Percentiles rank a stretch among this genome's conserved stretches.
phyloP scores from a whole-genome alignment of 257 asterid species.

The Ocimum tenuiflorum region DNA sequence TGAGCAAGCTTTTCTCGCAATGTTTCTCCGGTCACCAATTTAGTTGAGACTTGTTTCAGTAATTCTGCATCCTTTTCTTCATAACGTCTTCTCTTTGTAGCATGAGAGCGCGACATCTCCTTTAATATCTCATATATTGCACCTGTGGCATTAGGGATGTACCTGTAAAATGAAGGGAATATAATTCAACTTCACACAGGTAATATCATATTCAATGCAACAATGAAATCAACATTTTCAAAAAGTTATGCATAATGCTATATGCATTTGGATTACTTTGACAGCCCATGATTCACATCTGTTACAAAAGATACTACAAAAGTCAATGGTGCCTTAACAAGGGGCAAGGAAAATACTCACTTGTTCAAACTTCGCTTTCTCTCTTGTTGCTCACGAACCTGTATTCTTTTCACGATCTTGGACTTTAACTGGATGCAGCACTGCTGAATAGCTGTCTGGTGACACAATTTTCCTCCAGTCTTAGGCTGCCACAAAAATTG shows the following conservation, averaged over 20 bases:
- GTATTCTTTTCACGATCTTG: constrained; percentile 78
- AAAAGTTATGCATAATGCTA: background rate
- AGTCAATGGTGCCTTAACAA: background rate
- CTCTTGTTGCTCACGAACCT: constrained; percentile 98
- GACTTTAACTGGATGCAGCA: constrained; percentile 74
- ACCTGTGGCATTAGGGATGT: constrained; percentile 65
- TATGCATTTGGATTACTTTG: background rate
- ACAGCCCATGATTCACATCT: no score
- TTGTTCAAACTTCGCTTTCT: constrained; percentile 80
- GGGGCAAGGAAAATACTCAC: constrained; percentile 32
- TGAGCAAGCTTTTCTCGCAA: constrained; percentile 70
- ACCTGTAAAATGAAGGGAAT: constrained; percentile 40
- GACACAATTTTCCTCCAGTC: constrained; percentile 5
- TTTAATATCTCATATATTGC: constrained; percentile 65
- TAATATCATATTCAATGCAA: constrained; percentile 18
- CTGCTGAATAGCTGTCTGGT: constrained; percentile 76
- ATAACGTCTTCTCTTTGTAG: constrained; percentile 55
- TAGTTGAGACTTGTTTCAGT: constrained; percentile 51
- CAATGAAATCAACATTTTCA: background rate
- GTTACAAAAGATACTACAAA: background rate
- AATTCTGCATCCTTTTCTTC: constrained; percentile 53
- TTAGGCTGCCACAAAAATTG: constrained; percentile 16
- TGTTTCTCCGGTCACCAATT: constrained; percentile 46
- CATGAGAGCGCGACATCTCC: constrained; percentile 47
- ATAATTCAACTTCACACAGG: constrained; percentile 1